Evolutionary conservation across 345 rosid genomes (phyloP), one percentile per base, ranked within the genome.

Genomic region (Hypericum androsaemum): DNA sequence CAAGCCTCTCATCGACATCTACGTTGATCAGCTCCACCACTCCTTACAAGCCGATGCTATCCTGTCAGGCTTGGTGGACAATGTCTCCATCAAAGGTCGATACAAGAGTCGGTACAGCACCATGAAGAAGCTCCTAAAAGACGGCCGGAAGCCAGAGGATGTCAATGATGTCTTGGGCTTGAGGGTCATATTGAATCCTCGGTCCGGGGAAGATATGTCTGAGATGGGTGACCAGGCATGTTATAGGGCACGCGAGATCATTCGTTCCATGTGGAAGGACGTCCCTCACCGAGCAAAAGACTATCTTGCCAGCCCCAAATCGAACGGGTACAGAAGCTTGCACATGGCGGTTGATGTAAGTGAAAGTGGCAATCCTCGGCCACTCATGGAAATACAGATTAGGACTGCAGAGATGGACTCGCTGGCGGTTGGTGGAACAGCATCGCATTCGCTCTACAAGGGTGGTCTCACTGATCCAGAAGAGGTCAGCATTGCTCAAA

Each of bases 271-370:
- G 51, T 90, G 98, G 98, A 80, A 79, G 38, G 98, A 84, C 66
- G 77, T 87, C 35, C 88, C 89, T 9, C 74, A 72, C 60, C 79
- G 95, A 71, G 72, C 86, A 1, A 90, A 90, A 71, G 96, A 90
- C 65, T 90, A 90, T 58, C 84, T 87, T 44, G 76, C 81, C 46
- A 55, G 63, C 71, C 98, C 98, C 0, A 90, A 87, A 70, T 71
- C 59, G 22, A 90, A 87, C 62, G 96, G 98, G 12, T 90, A 87
- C 72, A 76, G 66, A 71, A 90, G 98, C 57, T 73, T 86, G 45
- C 98, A 90, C 56, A 82, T 90, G 98, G 96, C 95, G 6, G 92
- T 87, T 64, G 89, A 90, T 62, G 84, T 79, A 40, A 86, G 92
- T 53, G 85, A 84, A 50, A 59, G 66, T 37, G 76, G 73, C 62